Conservation (phyloP, 2,329 filamentous ascomycete species). For the Diaporthe aspalathi region DNA sequence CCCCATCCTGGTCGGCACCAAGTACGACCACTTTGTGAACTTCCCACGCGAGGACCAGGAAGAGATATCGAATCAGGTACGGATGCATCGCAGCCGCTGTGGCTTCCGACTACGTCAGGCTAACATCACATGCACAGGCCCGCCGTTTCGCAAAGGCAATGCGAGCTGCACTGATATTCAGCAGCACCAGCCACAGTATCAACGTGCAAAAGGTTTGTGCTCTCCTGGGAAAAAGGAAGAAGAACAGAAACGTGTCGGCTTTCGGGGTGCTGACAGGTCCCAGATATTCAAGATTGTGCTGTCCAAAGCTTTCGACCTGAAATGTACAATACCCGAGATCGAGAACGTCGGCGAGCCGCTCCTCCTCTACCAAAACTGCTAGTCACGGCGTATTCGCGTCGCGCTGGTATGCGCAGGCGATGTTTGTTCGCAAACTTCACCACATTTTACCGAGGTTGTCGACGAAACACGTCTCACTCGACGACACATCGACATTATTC, state of each 20-base stretch:
- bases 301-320: constrained; percentile 97
- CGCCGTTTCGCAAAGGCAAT: constrained; percentile 97
- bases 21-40: constrained; percentile 99
- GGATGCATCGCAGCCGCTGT: constrained; percentile 41
- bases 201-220: constrained; percentile 91
- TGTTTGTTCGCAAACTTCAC: neutral
- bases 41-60: constrained; percentile 97
- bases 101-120: constrained; percentile 29
- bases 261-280: constrained; percentile 31
- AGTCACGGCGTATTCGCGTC: constrained; percentile 26
- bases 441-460: neutral
- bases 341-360: constrained; percentile 97
- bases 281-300: constrained; percentile 99
- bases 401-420: neutral
- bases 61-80: constrained; percentile 95
- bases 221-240: no score
- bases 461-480: neutral
- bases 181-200: constrained; percentile 98
- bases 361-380: constrained; percentile 83
- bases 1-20: constrained; percentile 95
- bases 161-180: constrained; percentile 97
- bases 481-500: neutral
- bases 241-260: no score
- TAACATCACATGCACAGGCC: constrained; percentile 66
- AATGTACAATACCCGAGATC: constrained; percentile 99